Evolutionary conservation across 768 basidiomycete species (phyloP).

Genomic region (Tremella yokohamensis): DNA sequence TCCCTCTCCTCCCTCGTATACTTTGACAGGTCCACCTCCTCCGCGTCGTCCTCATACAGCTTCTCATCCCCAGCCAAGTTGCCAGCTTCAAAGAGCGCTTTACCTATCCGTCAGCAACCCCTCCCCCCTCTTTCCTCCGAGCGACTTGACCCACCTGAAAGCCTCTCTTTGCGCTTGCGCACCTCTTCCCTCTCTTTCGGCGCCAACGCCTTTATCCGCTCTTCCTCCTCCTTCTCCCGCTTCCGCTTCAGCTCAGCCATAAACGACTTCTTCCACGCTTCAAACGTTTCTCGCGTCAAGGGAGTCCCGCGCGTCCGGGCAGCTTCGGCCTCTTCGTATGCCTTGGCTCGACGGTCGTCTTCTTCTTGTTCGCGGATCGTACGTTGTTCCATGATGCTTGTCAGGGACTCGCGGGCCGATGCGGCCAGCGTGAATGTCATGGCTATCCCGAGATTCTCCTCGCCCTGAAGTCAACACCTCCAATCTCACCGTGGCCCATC

Average conservation of each 20-base stretch:
- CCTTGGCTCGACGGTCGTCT: conserved; percentile 67
- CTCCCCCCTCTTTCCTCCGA: neutral
- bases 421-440: conserved; percentile 96
- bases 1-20: conserved; percentile 68
- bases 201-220: conserved; percentile 64
- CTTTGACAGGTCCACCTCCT: conserved; percentile 80
- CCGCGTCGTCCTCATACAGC: conserved; percentile 73
- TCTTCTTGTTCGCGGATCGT: conserved; percentile 61
- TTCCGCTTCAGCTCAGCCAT: conserved; percentile 63
- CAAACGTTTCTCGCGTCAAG: conserved; percentile 78
- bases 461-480: conserved; percentile 23
- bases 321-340: conserved; percentile 76
- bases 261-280: conserved; percentile 73
- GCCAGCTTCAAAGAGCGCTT: conserved; percentile 83
- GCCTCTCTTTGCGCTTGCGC: conserved; percentile 61
- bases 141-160: conserved; percentile 61
- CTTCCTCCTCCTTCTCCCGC: conserved; percentile 72
- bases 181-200: conserved; percentile 82
- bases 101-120: conserved; percentile 58
- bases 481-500: neutral
- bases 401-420: conserved; percentile 73
- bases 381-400: conserved; percentile 61
- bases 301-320: conserved; percentile 85
- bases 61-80: conserved; percentile 70
- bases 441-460: conserved; percentile 62